These are phyloP conservation scores for Apiospora aurea DNA, from an alignment of 2,329 filamentous ascomycete species.

Conservation along the genomic window DNA sequence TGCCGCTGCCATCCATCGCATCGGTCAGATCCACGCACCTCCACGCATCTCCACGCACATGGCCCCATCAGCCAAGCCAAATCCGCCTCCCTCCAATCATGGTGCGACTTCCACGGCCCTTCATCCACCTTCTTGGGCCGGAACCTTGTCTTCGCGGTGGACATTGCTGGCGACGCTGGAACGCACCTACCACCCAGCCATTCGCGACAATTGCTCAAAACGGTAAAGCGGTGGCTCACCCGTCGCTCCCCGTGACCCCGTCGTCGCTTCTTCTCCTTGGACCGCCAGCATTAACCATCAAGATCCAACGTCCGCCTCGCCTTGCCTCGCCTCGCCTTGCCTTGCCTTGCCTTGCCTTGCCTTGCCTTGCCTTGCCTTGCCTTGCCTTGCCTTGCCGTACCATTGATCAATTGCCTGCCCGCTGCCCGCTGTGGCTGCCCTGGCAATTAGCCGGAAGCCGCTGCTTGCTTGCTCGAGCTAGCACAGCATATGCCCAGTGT, in stretches of 20 bases:
- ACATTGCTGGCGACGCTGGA: neutral
- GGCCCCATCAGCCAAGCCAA: constrained; percentile 6
- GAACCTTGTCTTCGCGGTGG: neutral
- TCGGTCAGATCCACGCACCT: constrained; percentile 1
- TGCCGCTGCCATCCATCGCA: constrained; percentile 17
- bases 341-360: neutral
- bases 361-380: neutral
- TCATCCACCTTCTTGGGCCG: constrained; percentile 1
- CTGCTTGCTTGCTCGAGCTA: neutral
- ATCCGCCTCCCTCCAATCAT: constrained; percentile 5
- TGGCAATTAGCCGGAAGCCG: neutral
- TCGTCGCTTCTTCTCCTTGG: neutral
- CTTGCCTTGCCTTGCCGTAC: neutral
- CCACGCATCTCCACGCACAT: constrained; percentile 1
- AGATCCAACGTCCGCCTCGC: constrained; percentile 16
- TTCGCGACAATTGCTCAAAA: constrained; percentile 42
- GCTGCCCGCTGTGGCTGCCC: neutral
- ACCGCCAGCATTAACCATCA: neutral
- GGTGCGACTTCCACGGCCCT: neutral
- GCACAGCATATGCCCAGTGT: neutral
- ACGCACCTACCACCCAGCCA: constrained; percentile 28
- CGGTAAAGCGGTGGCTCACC: constrained; percentile 33
- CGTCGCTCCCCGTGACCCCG: neutral
- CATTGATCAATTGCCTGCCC: neutral
- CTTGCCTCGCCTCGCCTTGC: neutral